phyloP scores from a whole-genome alignment of 345 rosid genomes.

The Ceriops tagal region DNA sequence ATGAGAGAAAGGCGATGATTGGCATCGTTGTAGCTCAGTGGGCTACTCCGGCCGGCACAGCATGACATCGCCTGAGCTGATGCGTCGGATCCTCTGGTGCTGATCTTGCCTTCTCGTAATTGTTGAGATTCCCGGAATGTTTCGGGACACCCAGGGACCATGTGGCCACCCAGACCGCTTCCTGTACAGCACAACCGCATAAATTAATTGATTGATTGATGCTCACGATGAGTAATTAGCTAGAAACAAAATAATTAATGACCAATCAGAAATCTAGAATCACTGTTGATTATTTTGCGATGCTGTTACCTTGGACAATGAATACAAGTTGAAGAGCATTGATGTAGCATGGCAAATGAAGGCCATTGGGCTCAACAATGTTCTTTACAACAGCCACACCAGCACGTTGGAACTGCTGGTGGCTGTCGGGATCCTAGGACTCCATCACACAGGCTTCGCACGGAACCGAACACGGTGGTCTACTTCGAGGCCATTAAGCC shows the following conservation, averaged over 20 bases:
- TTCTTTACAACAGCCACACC: constrained; percentile 45
- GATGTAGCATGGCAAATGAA: constrained; percentile 44
- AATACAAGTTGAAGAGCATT: constrained; percentile 45
- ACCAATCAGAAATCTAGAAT: not conserved
- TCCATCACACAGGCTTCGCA: constrained; percentile 55
- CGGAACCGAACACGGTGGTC: constrained; percentile 27
- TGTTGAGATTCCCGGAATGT: constrained; percentile 53
- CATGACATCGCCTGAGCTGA: constrained; percentile 47
- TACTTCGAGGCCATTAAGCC: constrained; percentile 51
- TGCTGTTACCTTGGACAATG: constrained; percentile 41
- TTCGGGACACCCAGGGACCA: constrained; percentile 66
- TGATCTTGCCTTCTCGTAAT: constrained; percentile 34
- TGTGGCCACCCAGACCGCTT: constrained; percentile 38
- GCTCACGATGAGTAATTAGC: no score
- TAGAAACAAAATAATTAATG: no score
- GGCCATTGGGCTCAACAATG: constrained; percentile 50
- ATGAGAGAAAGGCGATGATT: constrained; percentile 31
- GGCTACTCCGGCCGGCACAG: constrained; percentile 49
- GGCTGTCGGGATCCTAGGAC: constrained; percentile 48
- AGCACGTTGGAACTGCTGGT: constrained; percentile 56
- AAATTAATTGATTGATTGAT: no score
- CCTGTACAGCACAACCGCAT: constrained; percentile 24
- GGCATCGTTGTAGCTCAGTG: constrained; percentile 58
- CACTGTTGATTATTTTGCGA: no score
- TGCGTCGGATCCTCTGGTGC: constrained; percentile 52